Conservation (phyloP, 345 rosid genomes). For the Diplotaxis tenuifolia region DNA sequence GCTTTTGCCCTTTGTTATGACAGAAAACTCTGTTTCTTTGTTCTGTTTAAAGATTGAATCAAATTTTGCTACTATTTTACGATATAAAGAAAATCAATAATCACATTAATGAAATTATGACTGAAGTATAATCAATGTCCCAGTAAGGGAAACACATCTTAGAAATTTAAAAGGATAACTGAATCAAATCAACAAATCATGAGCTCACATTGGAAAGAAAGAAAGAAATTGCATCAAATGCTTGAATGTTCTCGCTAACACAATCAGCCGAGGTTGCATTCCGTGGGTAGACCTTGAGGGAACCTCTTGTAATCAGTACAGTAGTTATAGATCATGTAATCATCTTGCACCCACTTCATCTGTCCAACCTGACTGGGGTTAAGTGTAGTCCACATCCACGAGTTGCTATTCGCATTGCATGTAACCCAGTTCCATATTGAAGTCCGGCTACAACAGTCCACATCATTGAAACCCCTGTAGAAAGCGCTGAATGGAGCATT, state of each 20-base stretch:
- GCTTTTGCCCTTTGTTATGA: not conserved
- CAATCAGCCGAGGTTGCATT: slow-evolving; percentile 38
- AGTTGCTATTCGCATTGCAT: slow-evolving; percentile 36
- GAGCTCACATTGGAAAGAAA: not conserved
- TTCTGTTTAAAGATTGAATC: not conserved
- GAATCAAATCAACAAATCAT: slow-evolving; percentile 1
- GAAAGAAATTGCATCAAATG: not conserved
- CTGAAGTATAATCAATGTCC: not conserved
- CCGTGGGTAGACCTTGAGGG: slow-evolving; percentile 47
- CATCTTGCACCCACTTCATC: slow-evolving; percentile 51
- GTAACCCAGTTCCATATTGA: slow-evolving; percentile 37
- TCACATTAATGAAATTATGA: not conserved
- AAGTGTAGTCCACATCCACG: slow-evolving; percentile 49
- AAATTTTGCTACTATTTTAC: not conserved
- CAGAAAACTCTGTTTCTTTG: not conserved
- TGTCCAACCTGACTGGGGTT: slow-evolving; percentile 33
- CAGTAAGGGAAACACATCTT: slow-evolving; percentile 5
- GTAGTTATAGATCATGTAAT: slow-evolving; percentile 53
- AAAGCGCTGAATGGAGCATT: slow-evolving; percentile 67
- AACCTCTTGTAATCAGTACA: slow-evolving; percentile 49
- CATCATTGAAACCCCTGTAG: slow-evolving; percentile 48
- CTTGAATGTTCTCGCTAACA: not conserved
- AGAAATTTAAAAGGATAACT: slow-evolving; percentile 2
- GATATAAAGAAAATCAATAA: not conserved
- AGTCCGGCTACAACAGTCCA: slow-evolving; percentile 42